Evolutionary conservation across 2,329 filamentous ascomycete species (phyloP), one percentile per base, ranked within the genome.

Genomic region (Sporothrix luriei): DNA sequence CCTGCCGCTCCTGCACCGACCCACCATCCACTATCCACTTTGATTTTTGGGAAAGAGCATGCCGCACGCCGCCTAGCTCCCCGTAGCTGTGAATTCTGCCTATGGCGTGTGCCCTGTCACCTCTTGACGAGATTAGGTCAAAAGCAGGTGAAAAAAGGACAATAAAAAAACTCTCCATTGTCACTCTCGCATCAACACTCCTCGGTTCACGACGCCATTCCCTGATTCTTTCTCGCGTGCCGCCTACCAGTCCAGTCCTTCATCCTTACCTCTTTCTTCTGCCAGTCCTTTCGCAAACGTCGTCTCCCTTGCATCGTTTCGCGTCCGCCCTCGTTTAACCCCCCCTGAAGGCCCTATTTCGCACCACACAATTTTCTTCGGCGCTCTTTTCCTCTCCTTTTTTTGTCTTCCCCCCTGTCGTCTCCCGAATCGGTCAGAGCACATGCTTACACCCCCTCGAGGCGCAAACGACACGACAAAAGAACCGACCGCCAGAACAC

Each of bases 21-120:
- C 24, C 24, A 24, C n/a, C 49, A 7, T 46, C 43, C 43, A 48
- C 40, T 65, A 43, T 40, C 64, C 64, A 66, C 64, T 54, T 66
- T 54, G 64, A 19, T 55, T 66, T 66, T 66, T 66, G 52, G 46
- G 48, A 66, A 62, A 49, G 61, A 49, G 61, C 61, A 48, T 29
- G 40, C 48, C 52, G 57, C 62, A 33, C 43, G 59, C 59, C 57
- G 46, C 33, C 55, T n/a, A 14, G 14, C 38, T 48, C 57, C 68
- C 51, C 68, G 33, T 55, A 69, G 57, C 57, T 64, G 51, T 43
- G 59, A 40, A 40, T 43, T 14, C 10, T 48, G 9, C 40, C 43
- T 69, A 65, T 65, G 49, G 61, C 64, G 61, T 64, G 40, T 65
- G 54, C 68, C 68, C 68, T 65, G 68, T 51, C 68, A 69, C 68